These are phyloP conservation scores for Penicillium turbatum DNA, from an alignment of 495 filamentous ascomycete species.

Conservation along the genomic window DNA sequence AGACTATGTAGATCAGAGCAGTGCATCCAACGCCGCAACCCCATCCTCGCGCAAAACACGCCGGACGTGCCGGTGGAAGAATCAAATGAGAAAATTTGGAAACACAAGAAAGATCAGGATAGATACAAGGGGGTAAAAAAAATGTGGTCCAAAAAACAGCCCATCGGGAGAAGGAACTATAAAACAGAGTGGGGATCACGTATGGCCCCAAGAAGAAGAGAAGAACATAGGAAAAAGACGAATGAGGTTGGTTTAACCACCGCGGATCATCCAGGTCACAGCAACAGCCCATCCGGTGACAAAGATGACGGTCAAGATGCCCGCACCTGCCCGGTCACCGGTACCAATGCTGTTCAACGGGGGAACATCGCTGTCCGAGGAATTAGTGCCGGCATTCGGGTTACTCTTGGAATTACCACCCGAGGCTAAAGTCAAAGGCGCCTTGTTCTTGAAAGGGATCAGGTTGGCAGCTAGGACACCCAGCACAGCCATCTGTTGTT, in stretches of 20 bases:
- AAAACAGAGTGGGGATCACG: conserved; percentile 15
- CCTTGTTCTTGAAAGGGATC: conserved; percentile 39
- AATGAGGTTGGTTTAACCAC: conserved; percentile 16
- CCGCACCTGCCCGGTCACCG: conserved; percentile 60
- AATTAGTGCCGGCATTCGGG: conserved; percentile 49
- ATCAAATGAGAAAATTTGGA: background rate
- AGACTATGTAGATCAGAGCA: conserved; percentile 3
- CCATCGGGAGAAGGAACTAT: conserved; percentile 10
- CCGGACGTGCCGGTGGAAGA: conserved; percentile 10
- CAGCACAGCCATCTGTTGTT: conserved; percentile 57
- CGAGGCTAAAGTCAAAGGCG: conserved; percentile 51
- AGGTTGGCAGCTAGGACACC: conserved; percentile 54
- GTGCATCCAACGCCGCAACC: conserved; percentile 16
- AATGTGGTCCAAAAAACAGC: conserved; percentile 1
- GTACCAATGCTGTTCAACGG: conserved; percentile 42
- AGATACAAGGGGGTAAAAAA: conserved; percentile 13
- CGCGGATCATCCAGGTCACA: conserved; percentile 41
- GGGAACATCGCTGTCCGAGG: conserved; percentile 20
- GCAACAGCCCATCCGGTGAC: conserved; percentile 49
- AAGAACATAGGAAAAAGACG: conserved; percentile 1
- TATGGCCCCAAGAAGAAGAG: conserved; percentile 4
- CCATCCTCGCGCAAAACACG: conserved; percentile 9
- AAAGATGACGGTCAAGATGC: conserved; percentile 58
- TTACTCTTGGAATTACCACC: conserved; percentile 67
- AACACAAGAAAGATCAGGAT: conserved; percentile 3